A percentile compares a stretch with the other conserved stretches of the same genome.
Evolutionary conservation across 805 yeast species (phyloP).

Genomic region (Cyberlindnera meyerae): DNA sequence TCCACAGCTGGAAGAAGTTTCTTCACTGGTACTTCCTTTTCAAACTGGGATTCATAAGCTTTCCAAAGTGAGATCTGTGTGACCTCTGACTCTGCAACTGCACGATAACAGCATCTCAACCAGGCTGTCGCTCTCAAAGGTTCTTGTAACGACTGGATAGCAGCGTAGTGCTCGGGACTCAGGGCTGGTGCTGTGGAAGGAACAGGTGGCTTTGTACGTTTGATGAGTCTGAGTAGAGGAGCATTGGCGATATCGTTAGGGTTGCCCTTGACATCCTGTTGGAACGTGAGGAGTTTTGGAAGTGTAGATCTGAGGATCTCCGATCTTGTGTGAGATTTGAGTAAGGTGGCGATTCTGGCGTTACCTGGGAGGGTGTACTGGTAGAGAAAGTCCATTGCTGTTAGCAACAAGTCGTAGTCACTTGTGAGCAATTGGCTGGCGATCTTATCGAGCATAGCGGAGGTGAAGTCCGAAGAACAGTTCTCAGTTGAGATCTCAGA

Average conservation of each 20-base stretch:
- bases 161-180: conserved; percentile 48
- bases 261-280: conserved; percentile 35
- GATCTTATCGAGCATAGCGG: conserved; percentile 44
- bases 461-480: conserved; percentile 45
- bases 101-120: conserved; percentile 89
- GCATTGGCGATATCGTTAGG: conserved; percentile 22
- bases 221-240: conserved; percentile 36
- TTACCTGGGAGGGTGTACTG: conserved; percentile 68
- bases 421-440: conserved; percentile 55
- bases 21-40: conserved; percentile 47
- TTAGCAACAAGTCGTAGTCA: conserved; percentile 65
- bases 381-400: conserved; percentile 76
- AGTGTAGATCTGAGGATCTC: conserved; percentile 53
- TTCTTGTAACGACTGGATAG: conserved; percentile 64
- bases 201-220: conserved; percentile 55
- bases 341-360: conserved; percentile 48
- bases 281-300: conserved; percentile 55
- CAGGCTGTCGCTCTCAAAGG: conserved; percentile 91
- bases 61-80: conserved; percentile 96
- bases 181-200: conserved; percentile 65
- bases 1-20: conserved; percentile 90
- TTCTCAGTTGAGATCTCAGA: conserved; percentile 43
- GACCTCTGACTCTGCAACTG: conserved; percentile 73
- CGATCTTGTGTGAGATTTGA: conserved; percentile 43
- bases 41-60: conserved; percentile 85